Evolutionary conservation across 176 grass and related monocot species (phyloP).

Genomic region (Phoenix roebelenii): DNA sequence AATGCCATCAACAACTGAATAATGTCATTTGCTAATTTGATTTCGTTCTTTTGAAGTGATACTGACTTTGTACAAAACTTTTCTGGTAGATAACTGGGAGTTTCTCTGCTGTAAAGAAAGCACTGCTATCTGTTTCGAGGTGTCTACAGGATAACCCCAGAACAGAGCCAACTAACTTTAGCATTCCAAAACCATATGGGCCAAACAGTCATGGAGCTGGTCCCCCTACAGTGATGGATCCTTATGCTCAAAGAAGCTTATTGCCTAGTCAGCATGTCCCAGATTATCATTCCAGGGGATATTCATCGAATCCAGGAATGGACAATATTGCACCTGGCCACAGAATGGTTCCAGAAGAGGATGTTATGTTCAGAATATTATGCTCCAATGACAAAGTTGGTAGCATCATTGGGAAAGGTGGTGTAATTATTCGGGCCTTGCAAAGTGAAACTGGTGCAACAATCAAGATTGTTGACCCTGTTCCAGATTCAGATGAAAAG

Average conservation of each 20-base stretch:
- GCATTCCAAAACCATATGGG: constrained; percentile 35
- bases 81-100: constrained; percentile 62
- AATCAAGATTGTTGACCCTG: constrained; percentile 59
- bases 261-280: constrained; percentile 32
- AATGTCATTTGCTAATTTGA: not conserved
- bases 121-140: constrained; percentile 46
- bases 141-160: constrained; percentile 55
- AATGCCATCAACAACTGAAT: too few species aligned
- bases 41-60: constrained; percentile 17
- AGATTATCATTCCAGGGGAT: constrained; percentile 43
- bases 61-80: constrained; percentile 22
- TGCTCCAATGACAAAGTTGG: constrained; percentile 62
- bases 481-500: constrained; percentile 49
- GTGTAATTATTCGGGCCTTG: constrained; percentile 47
- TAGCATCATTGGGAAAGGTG: constrained; percentile 64
- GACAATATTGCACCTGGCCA: constrained; percentile 27
- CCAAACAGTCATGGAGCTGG: constrained; percentile 28
- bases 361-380: constrained; percentile 65
- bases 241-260: constrained; percentile 56
- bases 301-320: constrained; percentile 16
- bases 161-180: constrained; percentile 29
- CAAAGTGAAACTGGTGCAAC: constrained; percentile 76
- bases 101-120: constrained; percentile 64
- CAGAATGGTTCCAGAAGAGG: constrained; percentile 66
- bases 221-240: constrained; percentile 32